Evolutionary conservation across 2,329 filamentous ascomycete genomes (phyloP).

Genomic region (Rutstroemia sp.): DNA sequence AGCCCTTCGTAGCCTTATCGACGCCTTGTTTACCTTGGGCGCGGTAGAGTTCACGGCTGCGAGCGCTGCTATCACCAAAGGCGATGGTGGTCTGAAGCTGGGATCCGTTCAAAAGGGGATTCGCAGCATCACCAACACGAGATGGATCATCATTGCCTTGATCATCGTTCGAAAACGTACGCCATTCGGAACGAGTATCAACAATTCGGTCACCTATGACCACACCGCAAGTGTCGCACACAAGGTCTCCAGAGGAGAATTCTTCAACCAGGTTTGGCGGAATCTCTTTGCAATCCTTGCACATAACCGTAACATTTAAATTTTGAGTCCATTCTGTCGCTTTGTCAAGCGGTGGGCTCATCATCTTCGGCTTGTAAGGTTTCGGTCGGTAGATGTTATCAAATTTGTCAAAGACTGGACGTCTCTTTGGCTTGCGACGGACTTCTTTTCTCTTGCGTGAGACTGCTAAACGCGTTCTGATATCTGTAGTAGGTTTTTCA

Average conservation of each 20-base stretch:
- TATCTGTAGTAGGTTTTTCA: constrained; percentile 28
- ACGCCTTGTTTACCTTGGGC: constrained; percentile 75
- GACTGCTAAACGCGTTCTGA: constrained; percentile 24
- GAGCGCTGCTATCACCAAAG: constrained; percentile 65
- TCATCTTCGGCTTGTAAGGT: constrained; percentile 40
- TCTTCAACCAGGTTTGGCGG: constrained; percentile 94
- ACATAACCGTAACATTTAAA: constrained; percentile 77
- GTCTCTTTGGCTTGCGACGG: constrained; percentile 33
- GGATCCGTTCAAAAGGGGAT: constrained; percentile 81
- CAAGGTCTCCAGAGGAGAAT: constrained; percentile 84
- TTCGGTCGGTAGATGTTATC: constrained; percentile 38
- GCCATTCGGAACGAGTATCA: constrained; percentile 95
- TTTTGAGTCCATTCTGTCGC: constrained; percentile 50
- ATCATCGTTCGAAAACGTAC: constrained; percentile 97
- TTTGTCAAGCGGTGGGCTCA: constrained; percentile 31
- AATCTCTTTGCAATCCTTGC: constrained; percentile 82
- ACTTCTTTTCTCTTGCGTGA: constrained; percentile 28
- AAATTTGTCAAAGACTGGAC: constrained; percentile 35
- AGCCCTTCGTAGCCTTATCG: constrained; percentile 75
- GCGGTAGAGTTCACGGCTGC: constrained; percentile 68
- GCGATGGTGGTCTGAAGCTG: constrained; percentile 86
- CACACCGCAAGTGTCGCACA: constrained; percentile 85
- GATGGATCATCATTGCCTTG: constrained; percentile 94
- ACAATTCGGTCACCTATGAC: constrained; percentile 88
- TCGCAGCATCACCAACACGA: constrained; percentile 91